Base-by-base conservation (phyloP, 176 grass and related monocot species). In the Leersia perrieri region DNA sequence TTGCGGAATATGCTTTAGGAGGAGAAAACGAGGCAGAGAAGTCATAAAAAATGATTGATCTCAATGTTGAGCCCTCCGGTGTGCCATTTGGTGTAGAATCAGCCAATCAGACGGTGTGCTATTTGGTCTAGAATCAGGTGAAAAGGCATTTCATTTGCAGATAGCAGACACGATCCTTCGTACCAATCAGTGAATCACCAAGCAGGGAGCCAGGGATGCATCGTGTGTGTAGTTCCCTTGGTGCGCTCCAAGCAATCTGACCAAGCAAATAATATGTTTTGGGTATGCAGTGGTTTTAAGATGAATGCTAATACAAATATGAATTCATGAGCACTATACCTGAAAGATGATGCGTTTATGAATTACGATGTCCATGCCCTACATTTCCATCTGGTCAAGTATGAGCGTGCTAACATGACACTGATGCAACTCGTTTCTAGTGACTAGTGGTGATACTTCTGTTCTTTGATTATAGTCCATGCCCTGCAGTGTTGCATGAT, bases 371-470 rank as follows among this genome's bases (percentile, higher is more conserved):
- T 42, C 66, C 26, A 32, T 29, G 36, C 58, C 29, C 18, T 22
- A 31, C 27, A 26, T 66, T 29, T 55, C 45, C 15, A 22, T 63
- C 28, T 70, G 18, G 77, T 63, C 33, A 60, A 73, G 30, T 69
- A n/a, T n/a, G n/a, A n/a, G n/a, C n/a, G 18, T 9, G 60, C 30
- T 1, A 23, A 23, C 9, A 49, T 66, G 42, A 36, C 75, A 13
- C 23, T 55, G 31, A 25, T 32, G 61, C 1, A 70, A 47, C 72
- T 60, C 73, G 51, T 73, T 49, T 58, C 70, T 91, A 98, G 68
- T 91, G 92, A 73, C 70, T 91, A 98, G 63, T 91, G 96, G 76
- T 98, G 96, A 88, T 95, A 98, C 75, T 98, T 98, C 67, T 93
- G 90, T 70, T 92, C 90, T 89, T 93, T 93, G 74, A 98, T 88